Conservation (phyloP, 345 rosid species). For the Eutrema heterophyllum region DNA sequence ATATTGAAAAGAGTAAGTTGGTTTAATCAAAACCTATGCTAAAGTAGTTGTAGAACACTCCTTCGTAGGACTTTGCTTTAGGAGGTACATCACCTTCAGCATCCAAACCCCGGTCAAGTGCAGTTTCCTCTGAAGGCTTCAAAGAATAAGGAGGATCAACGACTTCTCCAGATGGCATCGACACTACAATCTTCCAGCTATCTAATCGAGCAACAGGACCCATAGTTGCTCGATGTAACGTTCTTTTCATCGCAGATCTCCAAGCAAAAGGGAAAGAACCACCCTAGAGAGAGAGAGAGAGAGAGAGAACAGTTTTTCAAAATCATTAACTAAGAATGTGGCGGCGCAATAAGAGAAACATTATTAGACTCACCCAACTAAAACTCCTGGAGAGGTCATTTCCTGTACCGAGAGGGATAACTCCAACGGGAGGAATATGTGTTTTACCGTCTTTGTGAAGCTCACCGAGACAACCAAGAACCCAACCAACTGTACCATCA, state of each 20-base stretch:
- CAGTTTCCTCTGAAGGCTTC: constrained; percentile 52
- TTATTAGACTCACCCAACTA: constrained; percentile 58
- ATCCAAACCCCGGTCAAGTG: constrained; percentile 65
- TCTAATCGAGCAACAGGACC: constrained; percentile 67
- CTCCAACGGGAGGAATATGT: constrained; percentile 83
- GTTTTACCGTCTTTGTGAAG: constrained; percentile 49
- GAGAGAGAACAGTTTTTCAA: not conserved
- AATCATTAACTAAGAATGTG: constrained; percentile 12
- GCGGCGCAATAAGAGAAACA: not conserved
- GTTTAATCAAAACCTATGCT: constrained; percentile 58
- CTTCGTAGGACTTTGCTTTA: constrained; percentile 55
- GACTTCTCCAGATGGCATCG: constrained; percentile 67
- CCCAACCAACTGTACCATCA: constrained; percentile 99
- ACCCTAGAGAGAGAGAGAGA: constrained; percentile 49
- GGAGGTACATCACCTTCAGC: constrained; percentile 53
- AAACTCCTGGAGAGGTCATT: constrained; percentile 94
- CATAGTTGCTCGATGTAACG: constrained; percentile 51
- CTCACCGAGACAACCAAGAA: constrained; percentile 77
- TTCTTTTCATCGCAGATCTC: constrained; percentile 87
- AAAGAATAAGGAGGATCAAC: constrained; percentile 79
- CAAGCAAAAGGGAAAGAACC: constrained; percentile 93
- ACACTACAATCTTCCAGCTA: constrained; percentile 73
- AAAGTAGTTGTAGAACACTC: constrained; percentile 93
- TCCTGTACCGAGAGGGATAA: constrained; percentile 96
- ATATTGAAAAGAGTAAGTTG: not conserved